These are phyloP conservation scores for Candida albicans DNA, from an alignment of 1,139 yeast species.

Conservation along the genomic window DNA sequence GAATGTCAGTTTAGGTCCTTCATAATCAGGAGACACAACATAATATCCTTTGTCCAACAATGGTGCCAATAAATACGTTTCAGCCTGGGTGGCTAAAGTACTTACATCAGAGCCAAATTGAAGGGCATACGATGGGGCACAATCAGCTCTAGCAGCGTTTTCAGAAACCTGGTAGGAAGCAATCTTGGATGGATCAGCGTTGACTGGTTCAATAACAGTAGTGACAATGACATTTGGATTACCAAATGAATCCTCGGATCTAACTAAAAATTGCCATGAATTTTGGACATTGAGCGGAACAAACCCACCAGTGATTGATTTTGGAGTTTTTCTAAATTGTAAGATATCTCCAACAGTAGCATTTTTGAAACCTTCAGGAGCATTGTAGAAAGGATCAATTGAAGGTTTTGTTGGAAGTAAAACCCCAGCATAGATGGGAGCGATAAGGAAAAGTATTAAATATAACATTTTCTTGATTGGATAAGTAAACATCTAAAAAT, in stretches of 20 bases:
- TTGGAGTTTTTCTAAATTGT: slow-evolving; percentile 23
- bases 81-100: slow-evolving; percentile 15
- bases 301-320: slow-evolving; percentile 16
- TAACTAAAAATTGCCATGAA: slow-evolving; percentile 32
- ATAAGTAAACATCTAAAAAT: too few relatives aligned
- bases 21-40: slow-evolving; percentile 36
- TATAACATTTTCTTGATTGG: too few relatives aligned
- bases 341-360: slow-evolving; percentile 22
- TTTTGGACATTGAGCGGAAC: slow-evolving; percentile 19
- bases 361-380: slow-evolving; percentile 23
- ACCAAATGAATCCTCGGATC: slow-evolving; percentile 33
- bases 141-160: slow-evolving; percentile 14
- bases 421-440: background rate
- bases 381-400: slow-evolving; percentile 22
- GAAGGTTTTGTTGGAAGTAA: slow-evolving; percentile 7
- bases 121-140: slow-evolving; percentile 14
- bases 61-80: slow-evolving; percentile 26
- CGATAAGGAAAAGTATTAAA: background rate
- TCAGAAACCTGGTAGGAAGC: slow-evolving; percentile 19
- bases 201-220: slow-evolving; percentile 32
- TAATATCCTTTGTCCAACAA: slow-evolving; percentile 33
- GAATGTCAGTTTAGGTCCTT: slow-evolving; percentile 31
- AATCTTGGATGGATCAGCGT: slow-evolving; percentile 23
- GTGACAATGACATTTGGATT: slow-evolving; percentile 32
- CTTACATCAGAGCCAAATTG: slow-evolving; percentile 12